These are phyloP conservation scores for Acanthamoeba sp. DNA, from an alignment of 208 protist genomes.

Conservation along the genomic window DNA sequence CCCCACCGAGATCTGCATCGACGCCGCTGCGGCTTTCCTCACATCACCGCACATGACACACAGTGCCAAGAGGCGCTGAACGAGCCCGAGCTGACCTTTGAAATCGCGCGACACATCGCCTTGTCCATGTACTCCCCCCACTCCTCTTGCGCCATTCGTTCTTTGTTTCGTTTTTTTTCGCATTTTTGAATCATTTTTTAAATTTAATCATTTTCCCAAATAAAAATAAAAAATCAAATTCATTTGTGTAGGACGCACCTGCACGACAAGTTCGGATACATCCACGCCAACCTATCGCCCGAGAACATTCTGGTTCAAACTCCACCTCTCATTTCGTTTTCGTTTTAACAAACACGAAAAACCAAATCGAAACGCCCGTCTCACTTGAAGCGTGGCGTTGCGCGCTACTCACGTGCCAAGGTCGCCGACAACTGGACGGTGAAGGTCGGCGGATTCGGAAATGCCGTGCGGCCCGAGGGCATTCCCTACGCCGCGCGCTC, in stretches of 20 bases:
- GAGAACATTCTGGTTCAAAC: conserved; percentile 24
- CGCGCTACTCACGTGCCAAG: background rate
- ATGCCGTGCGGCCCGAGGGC: background rate
- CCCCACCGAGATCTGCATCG: no score
- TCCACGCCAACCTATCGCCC: conserved; percentile 19
- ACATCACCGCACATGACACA: no score
- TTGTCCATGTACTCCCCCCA: background rate
- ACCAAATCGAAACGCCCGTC: no score
- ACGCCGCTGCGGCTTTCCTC: no score
- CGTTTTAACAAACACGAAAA: no score
- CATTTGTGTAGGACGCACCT: background rate
- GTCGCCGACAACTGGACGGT: background rate
- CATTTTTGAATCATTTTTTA: no score
- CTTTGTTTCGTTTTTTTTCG: background rate
- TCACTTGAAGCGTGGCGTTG: no score
- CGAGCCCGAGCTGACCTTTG: background rate
- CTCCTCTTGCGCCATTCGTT: background rate
- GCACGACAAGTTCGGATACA: conserved; percentile 20
- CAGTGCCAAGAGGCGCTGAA: background rate
- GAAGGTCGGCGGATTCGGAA: background rate
- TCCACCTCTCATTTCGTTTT: no score
- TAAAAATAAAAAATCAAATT: background rate
- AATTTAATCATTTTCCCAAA: background rate
- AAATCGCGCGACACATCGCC: conserved; percentile 12
- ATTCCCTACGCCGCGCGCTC: conserved; percentile 15